Evolutionary conservation across 1,139 yeast species (phyloP), one percentile per base, ranked within the genome.

Genomic region (Kurtzmaniella natalensis): DNA sequence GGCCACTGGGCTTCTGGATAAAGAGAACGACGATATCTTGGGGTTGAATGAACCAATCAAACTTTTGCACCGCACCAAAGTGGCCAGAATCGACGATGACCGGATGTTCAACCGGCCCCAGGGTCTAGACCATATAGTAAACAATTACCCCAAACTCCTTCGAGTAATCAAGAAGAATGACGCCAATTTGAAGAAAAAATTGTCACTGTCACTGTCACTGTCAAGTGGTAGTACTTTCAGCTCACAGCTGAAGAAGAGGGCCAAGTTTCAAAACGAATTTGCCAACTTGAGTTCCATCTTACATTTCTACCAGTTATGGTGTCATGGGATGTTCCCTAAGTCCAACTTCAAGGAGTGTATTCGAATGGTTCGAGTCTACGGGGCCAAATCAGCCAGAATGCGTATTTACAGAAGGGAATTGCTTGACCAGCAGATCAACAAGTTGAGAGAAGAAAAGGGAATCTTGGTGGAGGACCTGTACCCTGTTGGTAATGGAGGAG

Each of bases 291-390:
- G 64, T 6, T 53, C 63, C 10, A 61, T 86, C 2, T 58, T 85
- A 18, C 78, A 74, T 40, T 77, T 76, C 47, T 86, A 85, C 56
- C 94, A 85, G 55, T 55, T 86, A 21, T 86, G 95, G 95, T 88
- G 89, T 18, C 95, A 86, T 53, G 74, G 78, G 4, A 51, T 86
- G 34, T 86, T 74, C 46, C 94, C 95, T 8, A 80, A 79, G 54
- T 88, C 94, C 2, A 80, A 73, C 40, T 84, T 86, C 45, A 62
- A 66, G 35, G 95, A 85, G 51, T 81, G 75, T 44, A 49, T 66
- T 16, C 57, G 52, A 25, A 45, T 70, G 38, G 39, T 68, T 1
- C 42, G 74, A 24, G 45, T 47, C 5, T 57, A 61, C 35, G 65
- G 65, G 2, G 46, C 53, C 14, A 55, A 61, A 39, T 58, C 69